phyloP scores from a whole-genome alignment of 1,284 basidiomycete species.

The Pisolithus thermaeus region DNA sequence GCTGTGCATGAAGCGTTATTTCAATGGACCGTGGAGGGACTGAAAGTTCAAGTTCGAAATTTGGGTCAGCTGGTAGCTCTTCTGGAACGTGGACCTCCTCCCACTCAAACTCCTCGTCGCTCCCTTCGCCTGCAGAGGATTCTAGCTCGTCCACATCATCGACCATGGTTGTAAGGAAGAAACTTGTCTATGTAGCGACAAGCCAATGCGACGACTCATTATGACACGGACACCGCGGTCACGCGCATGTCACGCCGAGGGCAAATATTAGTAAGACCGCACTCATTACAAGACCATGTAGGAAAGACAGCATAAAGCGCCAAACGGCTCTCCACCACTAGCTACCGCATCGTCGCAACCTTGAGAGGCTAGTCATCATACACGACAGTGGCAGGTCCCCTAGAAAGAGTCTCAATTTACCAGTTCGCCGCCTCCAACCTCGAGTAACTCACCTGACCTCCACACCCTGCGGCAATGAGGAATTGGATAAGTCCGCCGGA shows the following conservation, averaged over 20 bases:
- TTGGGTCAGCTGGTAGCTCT: conserved; percentile 8
- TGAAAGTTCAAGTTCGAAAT: conserved; percentile 20
- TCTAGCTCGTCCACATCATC: not conserved
- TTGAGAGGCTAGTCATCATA: too few relatives aligned
- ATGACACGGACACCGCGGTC: not conserved
- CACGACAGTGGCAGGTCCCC: too few relatives aligned
- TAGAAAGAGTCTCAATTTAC: not conserved
- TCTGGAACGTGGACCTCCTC: conserved; percentile 36
- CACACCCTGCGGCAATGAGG: too few relatives aligned
- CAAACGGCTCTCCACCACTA: too few relatives aligned
- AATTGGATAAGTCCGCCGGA: not conserved
- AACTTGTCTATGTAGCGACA: too few relatives aligned
- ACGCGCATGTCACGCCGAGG: conserved; percentile 1
- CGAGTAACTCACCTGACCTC: too few relatives aligned
- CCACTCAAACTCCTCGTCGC: conserved; percentile 41
- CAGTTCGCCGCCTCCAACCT: too few relatives aligned
- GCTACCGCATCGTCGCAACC: too few relatives aligned
- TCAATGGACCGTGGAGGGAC: conserved; percentile 40
- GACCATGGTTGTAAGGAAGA: too few relatives aligned
- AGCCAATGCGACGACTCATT: not conserved
- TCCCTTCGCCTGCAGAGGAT: conserved; percentile 17
- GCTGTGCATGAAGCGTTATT: conserved; percentile 49
- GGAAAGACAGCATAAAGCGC: too few relatives aligned
- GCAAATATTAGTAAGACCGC: not conserved
- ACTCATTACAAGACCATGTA: not conserved